Evolutionary conservation across 768 basidiomycete species (phyloP), one percentile per base, ranked within the genome.

Genomic region (Podaxis pistillaris): DNA sequence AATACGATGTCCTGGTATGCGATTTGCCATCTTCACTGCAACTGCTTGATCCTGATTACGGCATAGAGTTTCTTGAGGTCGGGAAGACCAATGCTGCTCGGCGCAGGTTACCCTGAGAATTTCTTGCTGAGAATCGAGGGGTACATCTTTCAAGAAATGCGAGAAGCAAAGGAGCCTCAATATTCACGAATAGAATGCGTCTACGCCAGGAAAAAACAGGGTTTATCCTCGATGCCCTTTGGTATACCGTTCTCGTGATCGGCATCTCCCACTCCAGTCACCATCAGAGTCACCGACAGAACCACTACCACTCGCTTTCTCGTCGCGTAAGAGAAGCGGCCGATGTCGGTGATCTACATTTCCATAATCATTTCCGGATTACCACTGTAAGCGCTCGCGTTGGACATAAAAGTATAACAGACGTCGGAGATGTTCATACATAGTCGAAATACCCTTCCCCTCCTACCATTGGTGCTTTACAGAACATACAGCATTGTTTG

Each of bases 21-120:
- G 51, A 19, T 19, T 22, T 63, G 44, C 7, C 44, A 24, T 59
- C 33, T 17, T 5, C 47, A 53, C 63, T 62, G 8, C 26, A 53
- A 33, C 13, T 24, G 19, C 26, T 36, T 13, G 40, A 15, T 44
- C 3, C 30, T 30, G 36, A 60, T 6, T 58, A 11, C 11, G 38
- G 9, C 63, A 19, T 64, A 92, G 88, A 77, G 82, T 13, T 91
- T 93, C 69, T 68, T 93, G 44, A 80, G 78, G 65, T 85, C 86
- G 0, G 86, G 83, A 17, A 79, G 88, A n/a, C 87, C 89, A 22
- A 75, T 92, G 46, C 79, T 93, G 2, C 79, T 92, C 4, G 82
- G 85, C 12, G 82, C 77, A 67, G 91, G 89, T 3, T 67, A 91
- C 30, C 71, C 85, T 2, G 80, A 82, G 68, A 72, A 75, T 7